These are phyloP conservation scores for Cyclotella distinguenda DNA, from an alignment of 108 stramenopile genomes.

Conservation along the genomic window DNA sequence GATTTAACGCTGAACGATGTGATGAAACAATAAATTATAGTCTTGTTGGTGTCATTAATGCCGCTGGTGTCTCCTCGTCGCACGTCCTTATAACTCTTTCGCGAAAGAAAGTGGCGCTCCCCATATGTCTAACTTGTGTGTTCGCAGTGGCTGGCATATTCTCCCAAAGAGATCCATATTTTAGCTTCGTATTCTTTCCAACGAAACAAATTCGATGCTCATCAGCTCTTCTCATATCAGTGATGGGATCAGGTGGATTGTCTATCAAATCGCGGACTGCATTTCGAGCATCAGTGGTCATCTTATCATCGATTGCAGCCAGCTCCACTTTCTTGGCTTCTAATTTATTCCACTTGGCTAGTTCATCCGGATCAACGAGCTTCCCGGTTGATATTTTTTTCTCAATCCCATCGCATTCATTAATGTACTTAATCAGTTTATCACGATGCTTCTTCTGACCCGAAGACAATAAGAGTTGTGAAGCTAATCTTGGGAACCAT, in stretches of 20 bases:
- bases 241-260: slow-evolving; percentile 76
- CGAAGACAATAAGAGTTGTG: slow-evolving; percentile 63
- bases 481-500: slow-evolving; percentile 83
- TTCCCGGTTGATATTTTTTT: slow-evolving; percentile 37
- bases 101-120: slow-evolving; percentile 39
- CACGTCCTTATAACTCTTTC: slow-evolving; percentile 11
- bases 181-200: slow-evolving; percentile 69
- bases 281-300: slow-evolving; percentile 20
- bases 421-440: slow-evolving; percentile 42
- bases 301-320: slow-evolving; percentile 45
- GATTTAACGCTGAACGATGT: background rate
- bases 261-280: slow-evolving; percentile 70
- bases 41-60: background rate
- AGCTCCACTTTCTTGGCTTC: slow-evolving; percentile 42
- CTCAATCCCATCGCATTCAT: slow-evolving; percentile 50
- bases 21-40: too few relatives aligned
- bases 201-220: slow-evolving; percentile 71
- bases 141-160: slow-evolving; percentile 74
- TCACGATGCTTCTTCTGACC: slow-evolving; percentile 56
- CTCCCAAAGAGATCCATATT: slow-evolving; percentile 64
- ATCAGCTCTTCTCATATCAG: slow-evolving; percentile 84
- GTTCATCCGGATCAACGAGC: slow-evolving; percentile 37
- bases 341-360: slow-evolving; percentile 53
- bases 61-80: background rate
- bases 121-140: slow-evolving; percentile 7